Base-by-base conservation (phyloP, 192 early-diverging fungal species). In the Coemansia sp. region DNA sequence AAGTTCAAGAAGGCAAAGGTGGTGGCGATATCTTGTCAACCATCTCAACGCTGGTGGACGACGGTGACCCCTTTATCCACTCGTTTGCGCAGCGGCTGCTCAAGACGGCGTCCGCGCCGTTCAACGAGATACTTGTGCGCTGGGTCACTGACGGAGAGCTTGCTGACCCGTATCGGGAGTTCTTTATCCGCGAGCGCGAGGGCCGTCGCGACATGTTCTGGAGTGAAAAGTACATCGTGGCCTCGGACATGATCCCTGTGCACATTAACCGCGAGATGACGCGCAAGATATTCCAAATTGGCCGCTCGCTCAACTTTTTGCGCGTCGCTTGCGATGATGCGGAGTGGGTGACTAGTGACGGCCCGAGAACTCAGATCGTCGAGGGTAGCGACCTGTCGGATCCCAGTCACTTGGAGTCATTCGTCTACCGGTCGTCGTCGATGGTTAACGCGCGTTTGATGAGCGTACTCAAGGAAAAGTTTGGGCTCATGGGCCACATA, bases 71-170 rank as follows among this genome's bases (percentile, higher is more conserved):
- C 12, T 88, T 93, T 30, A 88, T 93, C 59, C 87, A 91, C 64
- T 49, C 86, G 22, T 95, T 94, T 74, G 88, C 94, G 11, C 79
- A 86, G 40, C 73, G 87, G 27, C 84, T 96, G 63, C 78, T 98
- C 40, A 86, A 87, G 67, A 84, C 89, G 49, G 90, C 91, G 55
- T 71, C 94, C 0, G 82, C 79, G 38, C 97, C 97, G n/a, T 97
- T 99, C 73, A 95, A 89, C 71, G 86, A 88, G 60, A 95, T 95
- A 84, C 84, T 99, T 16, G 86, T 87, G 56, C 86, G 87, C 34
- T 99, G 97, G 97, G 87, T 99, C 16, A 95, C 91, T 38, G 91
- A 94, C 61, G 97, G 97, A 32, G 95, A 96, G 76, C 82, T 99
- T 43, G 89, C 90, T 20, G 97, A 99, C 73, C 94, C 93, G 18